phyloP scores from a whole-genome alignment of 352 stramenopile species.

The Pythium volutum region DNA sequence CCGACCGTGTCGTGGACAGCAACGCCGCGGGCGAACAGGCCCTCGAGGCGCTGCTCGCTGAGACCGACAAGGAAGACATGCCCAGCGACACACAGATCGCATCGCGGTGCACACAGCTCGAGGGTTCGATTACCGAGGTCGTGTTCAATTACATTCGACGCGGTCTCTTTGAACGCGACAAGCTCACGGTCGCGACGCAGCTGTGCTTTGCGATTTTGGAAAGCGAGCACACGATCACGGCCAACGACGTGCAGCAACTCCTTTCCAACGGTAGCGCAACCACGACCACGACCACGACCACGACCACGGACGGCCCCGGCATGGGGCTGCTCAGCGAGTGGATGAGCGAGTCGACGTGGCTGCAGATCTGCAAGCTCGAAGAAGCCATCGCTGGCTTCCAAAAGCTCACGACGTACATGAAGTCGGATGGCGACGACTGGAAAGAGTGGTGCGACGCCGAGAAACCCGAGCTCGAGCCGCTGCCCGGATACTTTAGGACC shows the following conservation, averaged over 20 bases:
- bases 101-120: constrained; percentile 51
- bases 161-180: constrained; percentile 93
- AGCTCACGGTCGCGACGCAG: constrained; percentile 90
- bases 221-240: constrained; percentile 61
- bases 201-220: constrained; percentile 91
- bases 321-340: constrained; percentile 94
- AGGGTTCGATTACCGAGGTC: constrained; percentile 70
- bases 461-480: constrained; percentile 82
- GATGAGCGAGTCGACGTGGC: constrained; percentile 87
- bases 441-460: constrained; percentile 92
- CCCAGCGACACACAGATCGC: constrained; percentile 47
- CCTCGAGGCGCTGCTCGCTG: constrained; percentile 55
- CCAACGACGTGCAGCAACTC: constrained; percentile 69
- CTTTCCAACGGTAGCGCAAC: constrained; percentile 41
- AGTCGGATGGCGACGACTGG: constrained; percentile 95
- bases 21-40: constrained; percentile 43
- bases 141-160: constrained; percentile 95
- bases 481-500: constrained; percentile 86
- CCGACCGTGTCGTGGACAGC: constrained; percentile 61
- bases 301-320: constrained; percentile 38
- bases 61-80: constrained; percentile 66
- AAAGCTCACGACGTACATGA: constrained; percentile 93
- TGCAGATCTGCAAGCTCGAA: constrained; percentile 90
- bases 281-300: too few relatives aligned
- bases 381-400: constrained; percentile 81